Percentiles rank a stretch among this genome's conserved stretches.
Conservation (phyloP, 768 basidiomycete species). For the Clavulina sp. region DNA sequence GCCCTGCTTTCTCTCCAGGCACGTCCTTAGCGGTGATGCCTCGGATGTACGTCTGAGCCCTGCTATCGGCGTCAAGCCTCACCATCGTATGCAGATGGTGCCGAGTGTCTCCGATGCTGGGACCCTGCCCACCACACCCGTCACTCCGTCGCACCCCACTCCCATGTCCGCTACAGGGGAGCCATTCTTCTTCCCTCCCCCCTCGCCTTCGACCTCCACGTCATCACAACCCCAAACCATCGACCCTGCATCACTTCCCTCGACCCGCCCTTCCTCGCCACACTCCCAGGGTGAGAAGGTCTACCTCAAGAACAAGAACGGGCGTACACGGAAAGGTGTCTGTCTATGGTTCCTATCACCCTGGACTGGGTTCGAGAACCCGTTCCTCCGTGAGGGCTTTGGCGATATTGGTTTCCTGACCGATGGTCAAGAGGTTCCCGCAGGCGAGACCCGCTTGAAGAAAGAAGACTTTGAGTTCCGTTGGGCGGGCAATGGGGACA, state of each 20-base stretch:
- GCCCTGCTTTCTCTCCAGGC: background rate
- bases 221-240: no score
- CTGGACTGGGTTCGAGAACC: slow-evolving; percentile 1
- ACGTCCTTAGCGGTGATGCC: background rate
- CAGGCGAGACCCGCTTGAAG: no score
- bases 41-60: background rate
- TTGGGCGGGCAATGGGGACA: no score
- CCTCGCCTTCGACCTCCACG: background rate
- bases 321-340: background rate
- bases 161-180: no score
- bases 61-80: background rate
- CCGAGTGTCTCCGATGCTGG: no score
- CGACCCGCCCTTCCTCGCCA: background rate
- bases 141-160: no score
- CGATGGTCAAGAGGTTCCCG: no score
- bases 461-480: no score
- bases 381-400: slow-evolving; percentile 1
- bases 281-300: background rate
- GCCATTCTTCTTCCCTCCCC: background rate
- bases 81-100: no score
- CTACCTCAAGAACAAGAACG: background rate
- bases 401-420: background rate
- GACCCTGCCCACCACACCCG: no score
- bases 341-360: background rate
- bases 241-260: no score